phyloP scores from a whole-genome alignment of 202 grass and related monocot species.

The Musa balbisiana region DNA sequence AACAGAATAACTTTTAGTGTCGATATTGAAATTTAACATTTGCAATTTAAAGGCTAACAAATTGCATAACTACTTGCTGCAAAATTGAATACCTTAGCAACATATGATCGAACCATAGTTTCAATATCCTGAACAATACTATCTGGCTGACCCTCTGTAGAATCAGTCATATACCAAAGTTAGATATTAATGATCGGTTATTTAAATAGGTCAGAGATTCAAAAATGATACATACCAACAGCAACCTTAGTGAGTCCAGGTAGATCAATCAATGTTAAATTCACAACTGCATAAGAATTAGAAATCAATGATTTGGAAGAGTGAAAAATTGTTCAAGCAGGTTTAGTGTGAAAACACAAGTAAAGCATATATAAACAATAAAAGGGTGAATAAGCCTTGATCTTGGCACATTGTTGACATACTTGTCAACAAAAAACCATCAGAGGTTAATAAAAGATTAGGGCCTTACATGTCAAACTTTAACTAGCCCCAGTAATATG shows the following conservation, averaged over 20 bases:
- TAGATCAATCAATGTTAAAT: slow-evolving; percentile 78
- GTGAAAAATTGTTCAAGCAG: neutral
- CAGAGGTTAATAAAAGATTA: neutral
- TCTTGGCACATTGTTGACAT: neutral
- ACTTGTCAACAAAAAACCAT: neutral
- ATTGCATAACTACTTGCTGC: neutral
- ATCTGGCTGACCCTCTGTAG: slow-evolving; percentile 65
- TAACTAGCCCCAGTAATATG: neutral
- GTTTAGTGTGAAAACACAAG: neutral
- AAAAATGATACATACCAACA: slow-evolving; percentile 42
- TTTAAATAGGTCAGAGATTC: slow-evolving; percentile 5
- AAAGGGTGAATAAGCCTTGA: no score
- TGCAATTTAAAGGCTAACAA: slow-evolving; percentile 1
- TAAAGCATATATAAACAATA: neutral
- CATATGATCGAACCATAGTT: slow-evolving; percentile 63
- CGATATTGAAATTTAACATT: neutral
- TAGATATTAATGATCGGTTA: slow-evolving; percentile 16
- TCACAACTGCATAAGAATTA: slow-evolving; percentile 44
- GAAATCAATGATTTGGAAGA: neutral
- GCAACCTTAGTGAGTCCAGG: slow-evolving; percentile 78
- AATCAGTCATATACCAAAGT: slow-evolving; percentile 23
- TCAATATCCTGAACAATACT: slow-evolving; percentile 78
- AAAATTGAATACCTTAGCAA: slow-evolving; percentile 43
- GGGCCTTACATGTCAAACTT: neutral
- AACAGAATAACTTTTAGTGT: no score